These are phyloP conservation scores for Mrakia blollopis DNA, from an alignment of 768 basidiomycete species.

Conservation along the genomic window DNA sequence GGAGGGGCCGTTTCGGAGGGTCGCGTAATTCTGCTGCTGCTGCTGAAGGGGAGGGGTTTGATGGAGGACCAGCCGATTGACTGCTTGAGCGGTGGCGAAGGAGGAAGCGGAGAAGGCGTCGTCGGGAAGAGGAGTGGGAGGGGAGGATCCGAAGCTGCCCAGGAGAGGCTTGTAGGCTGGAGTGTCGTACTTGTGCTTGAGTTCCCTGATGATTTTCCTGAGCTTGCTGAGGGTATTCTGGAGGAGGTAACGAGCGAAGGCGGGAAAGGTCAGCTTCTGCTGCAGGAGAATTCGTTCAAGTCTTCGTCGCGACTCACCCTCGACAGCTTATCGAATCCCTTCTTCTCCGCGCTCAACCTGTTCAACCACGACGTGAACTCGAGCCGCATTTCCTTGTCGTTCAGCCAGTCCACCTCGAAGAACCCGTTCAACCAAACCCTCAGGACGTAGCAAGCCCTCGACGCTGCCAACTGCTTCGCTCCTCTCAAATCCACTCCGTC, in stretches of 20 bases:
- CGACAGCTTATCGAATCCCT: not conserved
- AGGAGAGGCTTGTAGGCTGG: constrained; percentile 17
- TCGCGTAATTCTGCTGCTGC: not conserved
- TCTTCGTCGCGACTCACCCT: not conserved
- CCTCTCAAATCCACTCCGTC: constrained; percentile 38
- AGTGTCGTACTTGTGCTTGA: constrained; percentile 48
- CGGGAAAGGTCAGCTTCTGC: not conserved
- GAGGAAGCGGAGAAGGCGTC: not conserved
- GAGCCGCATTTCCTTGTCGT: constrained; percentile 68
- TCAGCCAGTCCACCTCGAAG: constrained; percentile 80
- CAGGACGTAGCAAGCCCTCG: constrained; percentile 83
- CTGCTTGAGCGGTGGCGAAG: not conserved
- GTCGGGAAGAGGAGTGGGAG: not conserved
- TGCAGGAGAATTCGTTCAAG: not conserved
- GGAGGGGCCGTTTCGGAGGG: not conserved
- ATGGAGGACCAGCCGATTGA: not conserved
- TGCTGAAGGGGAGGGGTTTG: not conserved
- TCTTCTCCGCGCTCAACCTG: constrained; percentile 59
- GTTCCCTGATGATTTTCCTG: constrained; percentile 75
- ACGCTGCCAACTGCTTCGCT: constrained; percentile 69
- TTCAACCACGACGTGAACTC: constrained; percentile 77
- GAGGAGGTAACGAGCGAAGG: not conserved
- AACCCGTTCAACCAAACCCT: constrained; percentile 88
- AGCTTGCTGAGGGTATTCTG: constrained; percentile 61
- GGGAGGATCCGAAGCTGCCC: not conserved